Evolutionary conservation across 2,329 filamentous ascomycete species (phyloP), one percentile per base, ranked within the genome.

Genomic region (Chrysoporthe austroafricana): DNA sequence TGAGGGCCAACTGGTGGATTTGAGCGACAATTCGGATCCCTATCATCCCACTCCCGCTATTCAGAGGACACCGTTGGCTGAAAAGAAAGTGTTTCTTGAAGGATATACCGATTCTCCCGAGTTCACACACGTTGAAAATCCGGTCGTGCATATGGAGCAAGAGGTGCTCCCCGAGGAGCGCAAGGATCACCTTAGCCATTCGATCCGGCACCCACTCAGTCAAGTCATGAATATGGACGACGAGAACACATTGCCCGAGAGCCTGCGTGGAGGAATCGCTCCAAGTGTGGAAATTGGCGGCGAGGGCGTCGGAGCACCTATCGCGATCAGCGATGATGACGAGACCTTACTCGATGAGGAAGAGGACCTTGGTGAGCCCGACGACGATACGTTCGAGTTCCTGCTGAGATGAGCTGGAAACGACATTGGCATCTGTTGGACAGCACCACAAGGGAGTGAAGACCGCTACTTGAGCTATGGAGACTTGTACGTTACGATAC

Each of bases 361-460:
- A 21, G 64, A 66, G 6, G 62, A 44, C 52, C 61, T 63, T 9
- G 63, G 66, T 16, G 67, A 43, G 43, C 67, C 64, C 13, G 66
- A 66, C 34, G 67, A 69, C 9, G 67, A 69, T 42, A 69, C 67
- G n/a, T 69, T 69, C n/a, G 67, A 69, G 34, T 69, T 69, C 43
- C 52, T 67, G 26, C 39, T 62, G 13, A 64, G 39, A 8, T 64
- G 34, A 54, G 39, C 21, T 44, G 16, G 26, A 8, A 26, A 18
- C 42, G 50, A n/a, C n/a, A 16, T 21, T 18, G n/a, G 44, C 13
- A 43, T 13, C n/a, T 1, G 9, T 11, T 7, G 44, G 42, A 57
- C 39, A 39, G 26, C 42, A 43, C 13, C 21, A 14, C 11, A 18
- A 7, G 60, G 48, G 7, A 1, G 16, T 14, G 16, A 18, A 21